A percentile compares a stretch with the other conserved stretches of the same genome.
phyloP scores from a whole-genome alignment of 2,329 filamentous ascomycete species.

The Colletotrichum costaricense region DNA sequence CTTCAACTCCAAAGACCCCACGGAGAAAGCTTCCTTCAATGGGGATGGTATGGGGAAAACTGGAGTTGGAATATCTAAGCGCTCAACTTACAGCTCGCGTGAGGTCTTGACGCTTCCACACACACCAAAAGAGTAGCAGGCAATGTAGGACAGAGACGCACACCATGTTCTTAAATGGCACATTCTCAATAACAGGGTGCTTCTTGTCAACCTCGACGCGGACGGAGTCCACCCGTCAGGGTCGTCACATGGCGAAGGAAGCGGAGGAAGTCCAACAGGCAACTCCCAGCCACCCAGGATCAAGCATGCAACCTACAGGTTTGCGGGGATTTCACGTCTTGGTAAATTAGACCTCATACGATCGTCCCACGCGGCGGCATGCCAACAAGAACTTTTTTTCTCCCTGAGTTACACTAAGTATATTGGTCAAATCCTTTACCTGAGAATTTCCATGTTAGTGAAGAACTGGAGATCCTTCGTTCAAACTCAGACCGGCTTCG shows the following conservation, averaged over 20 bases:
- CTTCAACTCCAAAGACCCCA: conserved; percentile 16
- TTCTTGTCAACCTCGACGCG: neutral
- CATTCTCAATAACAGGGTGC: neutral
- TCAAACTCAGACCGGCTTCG: neutral
- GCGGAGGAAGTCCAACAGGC: neutral
- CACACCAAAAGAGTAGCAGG: neutral
- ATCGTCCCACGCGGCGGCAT: neutral
- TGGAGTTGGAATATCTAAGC: conserved; percentile 25
- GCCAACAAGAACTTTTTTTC: neutral
- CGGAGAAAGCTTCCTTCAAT: conserved; percentile 27
- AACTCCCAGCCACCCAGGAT: conserved; percentile 12
- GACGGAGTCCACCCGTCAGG: neutral
- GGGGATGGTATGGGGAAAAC: conserved; percentile 21
- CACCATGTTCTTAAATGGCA: neutral
- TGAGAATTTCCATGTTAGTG: neutral
- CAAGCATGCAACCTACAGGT: neutral
- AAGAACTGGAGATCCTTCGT: neutral
- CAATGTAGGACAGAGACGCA: neutral
- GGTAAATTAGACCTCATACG: conserved; percentile 22
- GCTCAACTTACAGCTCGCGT: neutral
- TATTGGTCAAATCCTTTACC: conserved; percentile 5
- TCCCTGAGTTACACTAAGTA: neutral
- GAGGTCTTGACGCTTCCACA: neutral
- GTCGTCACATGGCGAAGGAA: conserved; percentile 9
- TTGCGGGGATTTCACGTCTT: conserved; percentile 2